phyloP scores from a whole-genome alignment of 345 rosid genomes.

The Eucalyptus coolabah region DNA sequence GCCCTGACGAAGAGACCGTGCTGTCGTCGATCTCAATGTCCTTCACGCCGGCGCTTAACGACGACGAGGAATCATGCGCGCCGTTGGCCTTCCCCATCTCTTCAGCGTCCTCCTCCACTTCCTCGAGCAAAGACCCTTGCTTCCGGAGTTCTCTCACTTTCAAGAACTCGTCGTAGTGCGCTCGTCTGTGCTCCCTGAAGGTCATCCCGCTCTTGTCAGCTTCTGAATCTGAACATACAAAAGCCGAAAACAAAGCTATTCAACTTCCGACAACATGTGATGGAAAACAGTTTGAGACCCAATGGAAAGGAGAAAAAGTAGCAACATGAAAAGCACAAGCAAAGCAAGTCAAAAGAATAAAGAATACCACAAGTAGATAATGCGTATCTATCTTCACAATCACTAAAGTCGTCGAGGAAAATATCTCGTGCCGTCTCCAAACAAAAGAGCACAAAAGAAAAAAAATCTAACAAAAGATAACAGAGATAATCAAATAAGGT shows the following conservation, averaged over 20 bases:
- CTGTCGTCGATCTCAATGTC: conserved; percentile 32
- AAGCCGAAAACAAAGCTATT: not conserved
- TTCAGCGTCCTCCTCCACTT: conserved; percentile 41
- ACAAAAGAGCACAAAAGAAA: not conserved
- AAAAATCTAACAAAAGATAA: not conserved
- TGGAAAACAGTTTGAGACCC: not conserved
- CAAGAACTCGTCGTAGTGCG: conserved; percentile 79
- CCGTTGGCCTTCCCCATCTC: not conserved
- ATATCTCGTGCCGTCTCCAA: not conserved
- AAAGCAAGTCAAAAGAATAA: not conserved
- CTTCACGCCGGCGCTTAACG: conserved; percentile 25
- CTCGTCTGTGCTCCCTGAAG: conserved; percentile 75
- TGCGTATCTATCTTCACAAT: not conserved
- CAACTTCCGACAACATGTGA: not conserved
- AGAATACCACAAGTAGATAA: not conserved
- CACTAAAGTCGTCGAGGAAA: not conserved
- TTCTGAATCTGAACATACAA: conserved; percentile 19
- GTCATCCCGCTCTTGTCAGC: conserved; percentile 19
- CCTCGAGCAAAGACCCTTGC: conserved; percentile 53
- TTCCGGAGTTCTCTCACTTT: conserved; percentile 70
- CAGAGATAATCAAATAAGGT: not conserved
- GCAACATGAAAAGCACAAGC: not conserved
- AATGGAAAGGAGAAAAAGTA: not conserved
- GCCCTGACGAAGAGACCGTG: not conserved
- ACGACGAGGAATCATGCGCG: conserved; percentile 20